Evolutionary conservation across 805 yeast species (phyloP), one percentile per base, ranked within the genome.

Genomic region (Yarrowia sp.): DNA sequence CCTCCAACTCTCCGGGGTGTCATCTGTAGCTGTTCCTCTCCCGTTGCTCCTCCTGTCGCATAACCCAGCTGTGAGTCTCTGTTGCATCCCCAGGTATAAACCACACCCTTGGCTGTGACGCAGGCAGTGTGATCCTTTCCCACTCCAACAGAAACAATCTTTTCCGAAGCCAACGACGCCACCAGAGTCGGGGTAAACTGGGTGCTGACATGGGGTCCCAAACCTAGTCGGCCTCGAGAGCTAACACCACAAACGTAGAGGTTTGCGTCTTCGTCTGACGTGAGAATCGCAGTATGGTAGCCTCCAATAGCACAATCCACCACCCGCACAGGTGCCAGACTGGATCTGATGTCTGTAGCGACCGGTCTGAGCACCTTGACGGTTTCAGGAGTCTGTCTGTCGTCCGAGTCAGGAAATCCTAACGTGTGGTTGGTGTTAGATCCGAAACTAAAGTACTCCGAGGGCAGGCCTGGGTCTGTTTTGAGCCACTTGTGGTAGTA

Each of bases 11-110:
- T 71, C 21, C 75, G 71, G 0, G 89, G 88, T 0, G 68, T 43
- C 0, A 64, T 54, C 35, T 71, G 74, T 2, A 70, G 56, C 48
- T 74, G 78, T 1, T 72, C 70, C 28, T 67, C 66, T 1, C 68
- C 54, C 10, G 64, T 66, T n/a, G 52, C 36, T 28, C 52, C 52
- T 28, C 52, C 52, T 1, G 66, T 65, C 14, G 70, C 75, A 6
- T 78, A 81, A 0, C 96, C 96, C 22, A 90, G 74, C 71, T 89
- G 96, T n/a, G 82, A 82, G 72, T 74, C 81, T 17, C 80, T 78
- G 70, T 90, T 90, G 67, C 84, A 79, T 0, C 98, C 98, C 96
- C 97, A 92, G 0, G 92, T 75, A 67, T 79, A 88, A 1, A 90
- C 77, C n/a, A 81, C 80, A 40, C 85, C 85, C 16, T 74, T 68